Percentiles rank a stretch among this genome's conserved stretches.
Conservation (phyloP, 2,329 filamentous ascomycete species). For the Penicillium sclerotiorum region DNA sequence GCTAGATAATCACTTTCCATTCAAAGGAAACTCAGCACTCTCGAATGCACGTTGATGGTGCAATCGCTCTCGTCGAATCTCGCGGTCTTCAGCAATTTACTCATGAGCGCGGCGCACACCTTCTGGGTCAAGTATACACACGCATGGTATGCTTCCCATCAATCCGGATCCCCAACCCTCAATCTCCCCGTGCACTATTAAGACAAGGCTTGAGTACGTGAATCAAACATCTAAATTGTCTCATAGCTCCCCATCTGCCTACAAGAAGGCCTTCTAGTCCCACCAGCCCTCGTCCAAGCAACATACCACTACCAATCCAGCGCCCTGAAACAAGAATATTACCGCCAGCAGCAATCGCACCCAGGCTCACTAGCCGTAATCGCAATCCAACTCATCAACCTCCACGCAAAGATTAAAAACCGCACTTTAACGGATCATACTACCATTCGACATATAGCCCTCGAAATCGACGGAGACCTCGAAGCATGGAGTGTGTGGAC, state of each 20-base stretch:
- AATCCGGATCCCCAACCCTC: too few relatives aligned
- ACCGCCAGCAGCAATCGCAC: background rate
- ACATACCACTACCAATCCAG: background rate
- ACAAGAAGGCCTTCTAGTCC: background rate
- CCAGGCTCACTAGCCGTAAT: background rate
- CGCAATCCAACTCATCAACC: background rate
- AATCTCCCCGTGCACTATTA: too few relatives aligned
- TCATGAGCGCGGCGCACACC: background rate
- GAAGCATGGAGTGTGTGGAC: too few relatives aligned
- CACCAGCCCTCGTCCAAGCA: background rate
- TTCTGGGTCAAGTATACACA: background rate
- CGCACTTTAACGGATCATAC: background rate
- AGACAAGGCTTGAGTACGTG: too few relatives aligned
- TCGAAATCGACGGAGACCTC: too few relatives aligned
- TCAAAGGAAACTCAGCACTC: background rate
- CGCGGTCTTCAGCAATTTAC: conserved; percentile 1
- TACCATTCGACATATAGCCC: background rate
- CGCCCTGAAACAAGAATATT: background rate
- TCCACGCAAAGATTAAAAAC: background rate
- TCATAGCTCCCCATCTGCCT: background rate
- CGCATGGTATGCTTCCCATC: background rate
- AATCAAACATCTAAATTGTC: too few relatives aligned
- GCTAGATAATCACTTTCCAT: background rate
- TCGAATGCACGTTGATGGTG: background rate
- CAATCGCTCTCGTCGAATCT: background rate